These are phyloP conservation scores for Zygnema cylindricum DNA, from an alignment of 139 green algal genomes.

Conservation along the genomic window DNA sequence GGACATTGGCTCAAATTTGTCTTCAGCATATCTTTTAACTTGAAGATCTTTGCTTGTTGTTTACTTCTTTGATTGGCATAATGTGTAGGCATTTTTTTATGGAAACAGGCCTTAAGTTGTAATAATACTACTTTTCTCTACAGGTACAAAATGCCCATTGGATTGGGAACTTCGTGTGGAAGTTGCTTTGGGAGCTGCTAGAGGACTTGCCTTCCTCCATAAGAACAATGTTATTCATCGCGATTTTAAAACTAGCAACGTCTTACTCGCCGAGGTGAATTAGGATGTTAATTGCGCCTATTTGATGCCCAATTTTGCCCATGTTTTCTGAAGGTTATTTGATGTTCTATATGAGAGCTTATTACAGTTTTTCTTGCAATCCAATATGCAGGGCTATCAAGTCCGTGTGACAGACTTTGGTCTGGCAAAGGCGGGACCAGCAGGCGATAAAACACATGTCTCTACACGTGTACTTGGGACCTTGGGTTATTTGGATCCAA, in stretches of 20 bases:
- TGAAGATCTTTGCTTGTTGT: too few species aligned
- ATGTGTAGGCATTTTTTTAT: too few species aligned
- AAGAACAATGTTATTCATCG: slow-evolving; percentile 22
- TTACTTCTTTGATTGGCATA: neutral
- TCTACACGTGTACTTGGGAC: slow-evolving; percentile 35
- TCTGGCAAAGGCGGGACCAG: slow-evolving; percentile 25
- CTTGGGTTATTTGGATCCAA: slow-evolving; percentile 38
- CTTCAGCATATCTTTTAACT: too few species aligned
- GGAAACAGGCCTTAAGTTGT: too few species aligned
- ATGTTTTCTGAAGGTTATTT: too few species aligned
- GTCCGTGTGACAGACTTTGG: slow-evolving; percentile 32
- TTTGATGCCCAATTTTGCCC: too few species aligned
- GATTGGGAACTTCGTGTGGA: slow-evolving; percentile 34
- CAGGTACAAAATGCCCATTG: slow-evolving; percentile 14
- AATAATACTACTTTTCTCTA: too few species aligned
- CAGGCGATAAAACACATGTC: slow-evolving; percentile 29
- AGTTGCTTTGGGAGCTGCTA: slow-evolving; percentile 31
- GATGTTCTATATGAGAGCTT: too few species aligned
- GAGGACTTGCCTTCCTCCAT: slow-evolving; percentile 27
- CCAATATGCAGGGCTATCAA: slow-evolving; percentile 23
- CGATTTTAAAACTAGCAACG: slow-evolving; percentile 38
- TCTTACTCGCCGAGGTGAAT: slow-evolving; percentile 14
- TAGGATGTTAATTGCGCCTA: too few species aligned
- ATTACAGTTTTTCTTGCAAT: neutral
- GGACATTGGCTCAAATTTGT: too few species aligned